Conservation (phyloP, 1,139 yeast genomes). For the Lodderomyces jiufengensis region DNA sequence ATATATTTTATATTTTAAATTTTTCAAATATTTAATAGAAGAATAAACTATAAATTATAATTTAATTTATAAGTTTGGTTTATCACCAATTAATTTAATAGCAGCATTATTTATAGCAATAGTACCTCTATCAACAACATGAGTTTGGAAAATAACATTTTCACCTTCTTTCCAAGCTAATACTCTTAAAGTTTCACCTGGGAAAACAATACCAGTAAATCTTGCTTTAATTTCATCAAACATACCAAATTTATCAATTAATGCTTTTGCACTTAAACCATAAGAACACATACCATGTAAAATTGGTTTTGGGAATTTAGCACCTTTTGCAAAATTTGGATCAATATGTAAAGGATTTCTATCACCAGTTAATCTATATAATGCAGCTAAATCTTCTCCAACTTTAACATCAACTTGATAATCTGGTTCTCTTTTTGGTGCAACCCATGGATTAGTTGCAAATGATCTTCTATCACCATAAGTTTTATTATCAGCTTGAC, state of each 20-base stretch:
- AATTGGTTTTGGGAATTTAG: conserved; percentile 82
- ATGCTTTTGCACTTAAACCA: conserved; percentile 76
- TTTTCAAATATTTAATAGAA: too few species aligned
- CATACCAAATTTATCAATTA: conserved; percentile 76
- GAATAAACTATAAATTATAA: too few species aligned
- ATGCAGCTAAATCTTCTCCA: conserved; percentile 75
- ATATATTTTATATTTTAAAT: too few species aligned
- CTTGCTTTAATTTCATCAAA: conserved; percentile 87
- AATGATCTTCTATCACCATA: conserved; percentile 51
- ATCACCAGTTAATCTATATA: conserved; percentile 91
- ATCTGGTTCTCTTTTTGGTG: conserved; percentile 69
- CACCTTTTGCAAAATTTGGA: conserved; percentile 85
- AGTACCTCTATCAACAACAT: conserved; percentile 73
- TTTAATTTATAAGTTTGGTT: conserved; percentile 26
- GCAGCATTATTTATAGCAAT: conserved; percentile 89
- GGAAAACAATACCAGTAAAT: conserved; percentile 89
- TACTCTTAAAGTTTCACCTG: conserved; percentile 88
- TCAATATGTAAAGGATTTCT: conserved; percentile 94
- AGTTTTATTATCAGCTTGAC: conserved; percentile 58
- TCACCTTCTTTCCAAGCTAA: conserved; percentile 79
- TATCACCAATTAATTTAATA: conserved; percentile 53
- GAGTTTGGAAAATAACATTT: conserved; percentile 72
- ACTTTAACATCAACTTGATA: conserved; percentile 59
- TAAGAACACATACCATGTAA: conserved; percentile 89
- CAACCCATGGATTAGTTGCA: conserved; percentile 61